Evolutionary conservation across 768 basidiomycete genomes (phyloP).

Genomic region (Russula griseocarnosa): DNA sequence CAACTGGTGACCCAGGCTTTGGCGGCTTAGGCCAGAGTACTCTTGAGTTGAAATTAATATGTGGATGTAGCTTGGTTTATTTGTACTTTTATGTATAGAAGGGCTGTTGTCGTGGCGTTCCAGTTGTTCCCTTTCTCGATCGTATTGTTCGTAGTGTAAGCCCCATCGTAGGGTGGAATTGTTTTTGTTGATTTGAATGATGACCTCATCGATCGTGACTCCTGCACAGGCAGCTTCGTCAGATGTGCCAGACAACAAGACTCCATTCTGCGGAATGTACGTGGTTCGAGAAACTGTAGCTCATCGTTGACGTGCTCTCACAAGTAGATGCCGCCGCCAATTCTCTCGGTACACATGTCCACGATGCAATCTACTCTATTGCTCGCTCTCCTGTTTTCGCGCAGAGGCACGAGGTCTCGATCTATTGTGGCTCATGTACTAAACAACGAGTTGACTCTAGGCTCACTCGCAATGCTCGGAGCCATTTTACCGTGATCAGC

Average conservation of each 20-base stretch:
- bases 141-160: no score
- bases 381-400: slow-evolving; percentile 75
- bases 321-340: slow-evolving; percentile 63
- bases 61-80: not conserved
- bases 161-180: no score
- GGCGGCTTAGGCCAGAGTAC: no score
- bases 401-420: slow-evolving; percentile 35
- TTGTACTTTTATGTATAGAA: not conserved
- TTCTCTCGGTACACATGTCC: slow-evolving; percentile 80
- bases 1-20: not conserved
- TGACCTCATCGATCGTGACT: slow-evolving; percentile 4
- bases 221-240: not conserved
- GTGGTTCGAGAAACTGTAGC: not conserved
- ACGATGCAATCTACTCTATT: slow-evolving; percentile 75
- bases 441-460: slow-evolving; percentile 32
- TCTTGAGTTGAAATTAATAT: no score
- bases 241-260: slow-evolving; percentile 1
- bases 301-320: not conserved
- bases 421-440: not conserved
- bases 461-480: slow-evolving; percentile 75
- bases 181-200: not conserved
- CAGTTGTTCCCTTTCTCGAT: no score
- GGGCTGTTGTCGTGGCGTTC: no score
- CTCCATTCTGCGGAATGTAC: slow-evolving; percentile 19
- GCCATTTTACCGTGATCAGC: slow-evolving; percentile 71